Conservation (phyloP, 2,329 filamentous ascomycete genomes). For the Ophiostoma montium region DNA sequence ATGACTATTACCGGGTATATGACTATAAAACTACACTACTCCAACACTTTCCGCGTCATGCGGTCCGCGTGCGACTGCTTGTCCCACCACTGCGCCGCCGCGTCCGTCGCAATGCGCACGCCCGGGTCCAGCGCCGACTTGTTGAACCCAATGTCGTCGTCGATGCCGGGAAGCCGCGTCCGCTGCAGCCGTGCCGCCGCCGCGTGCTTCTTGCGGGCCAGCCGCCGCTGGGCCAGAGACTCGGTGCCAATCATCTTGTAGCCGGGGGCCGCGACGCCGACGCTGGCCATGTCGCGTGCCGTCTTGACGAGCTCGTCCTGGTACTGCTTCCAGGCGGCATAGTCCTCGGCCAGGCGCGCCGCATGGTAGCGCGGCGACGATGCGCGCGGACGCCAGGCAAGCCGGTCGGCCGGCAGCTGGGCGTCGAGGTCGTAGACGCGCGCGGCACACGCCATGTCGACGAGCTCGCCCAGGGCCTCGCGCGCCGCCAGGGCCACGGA, state of each 20-base stretch:
- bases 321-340: conserved; percentile 47
- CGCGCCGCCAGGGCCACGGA: conserved; percentile 46
- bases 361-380: conserved; percentile 52
- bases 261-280: conserved; percentile 10
- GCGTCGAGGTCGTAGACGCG: conserved; percentile 43
- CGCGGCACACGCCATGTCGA: conserved; percentile 44
- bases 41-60: conserved; percentile 4
- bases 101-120: conserved; percentile 33
- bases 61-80: conserved; percentile 27
- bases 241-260: conserved; percentile 8
- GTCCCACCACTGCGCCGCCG: conserved; percentile 34
- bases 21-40: not conserved
- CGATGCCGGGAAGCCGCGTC: conserved; percentile 32
- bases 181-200: conserved; percentile 34
- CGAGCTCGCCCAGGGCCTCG: conserved; percentile 49
- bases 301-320: conserved; percentile 40
- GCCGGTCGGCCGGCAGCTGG: conserved; percentile 10
- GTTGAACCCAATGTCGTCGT: conserved; percentile 26
- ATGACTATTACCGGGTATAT: not conserved
- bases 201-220: conserved; percentile 16
- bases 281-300: conserved; percentile 25
- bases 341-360: conserved; percentile 51
- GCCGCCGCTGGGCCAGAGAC: conserved; percentile 16
- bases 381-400: conserved; percentile 48
- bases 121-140: conserved; percentile 16